Evolutionary conservation across 495 filamentous ascomycete genomes (phyloP).

Genomic region (Lasiosphaeria ovina): DNA sequence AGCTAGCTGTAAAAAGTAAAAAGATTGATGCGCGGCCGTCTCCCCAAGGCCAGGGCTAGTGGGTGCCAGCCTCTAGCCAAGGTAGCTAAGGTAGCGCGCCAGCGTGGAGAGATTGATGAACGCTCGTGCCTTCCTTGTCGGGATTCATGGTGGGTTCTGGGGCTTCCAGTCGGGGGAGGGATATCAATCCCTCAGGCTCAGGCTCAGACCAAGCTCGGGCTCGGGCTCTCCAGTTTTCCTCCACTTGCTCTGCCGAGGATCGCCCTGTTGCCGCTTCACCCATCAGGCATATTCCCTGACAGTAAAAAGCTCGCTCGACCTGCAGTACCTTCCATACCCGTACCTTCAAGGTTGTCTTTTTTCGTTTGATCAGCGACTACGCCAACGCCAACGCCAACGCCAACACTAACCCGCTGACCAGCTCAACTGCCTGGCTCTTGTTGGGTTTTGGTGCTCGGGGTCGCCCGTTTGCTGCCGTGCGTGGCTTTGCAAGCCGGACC

Average conservation of each 20-base stretch:
- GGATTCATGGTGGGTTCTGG: neutral
- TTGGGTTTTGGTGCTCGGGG: no score
- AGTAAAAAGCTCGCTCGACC: neutral
- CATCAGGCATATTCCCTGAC: conserved; percentile 17
- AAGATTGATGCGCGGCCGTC: no score
- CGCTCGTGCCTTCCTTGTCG: conserved; percentile 1
- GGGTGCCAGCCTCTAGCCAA: neutral
- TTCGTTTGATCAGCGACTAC: conserved; percentile 1
- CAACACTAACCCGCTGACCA: no score
- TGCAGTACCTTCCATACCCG: neutral
- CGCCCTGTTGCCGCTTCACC: conserved; percentile 16
- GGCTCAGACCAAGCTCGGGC: no score
- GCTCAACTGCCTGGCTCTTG: no score
- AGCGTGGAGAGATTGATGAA: neutral
- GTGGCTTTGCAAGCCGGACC: no score
- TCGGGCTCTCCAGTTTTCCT: neutral
- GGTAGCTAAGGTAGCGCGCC: neutral
- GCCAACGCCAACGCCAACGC: no score
- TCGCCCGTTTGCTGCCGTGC: no score
- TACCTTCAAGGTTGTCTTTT: neutral
- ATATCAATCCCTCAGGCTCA: no score
- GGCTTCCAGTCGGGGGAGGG: no score
- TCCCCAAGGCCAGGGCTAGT: no score
- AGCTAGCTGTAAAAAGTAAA: neutral
- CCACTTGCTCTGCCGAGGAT: conserved; percentile 10